Base-by-base conservation (phyloP, 352 stramenopile genomes). In the Phytophthora sp. region DNA sequence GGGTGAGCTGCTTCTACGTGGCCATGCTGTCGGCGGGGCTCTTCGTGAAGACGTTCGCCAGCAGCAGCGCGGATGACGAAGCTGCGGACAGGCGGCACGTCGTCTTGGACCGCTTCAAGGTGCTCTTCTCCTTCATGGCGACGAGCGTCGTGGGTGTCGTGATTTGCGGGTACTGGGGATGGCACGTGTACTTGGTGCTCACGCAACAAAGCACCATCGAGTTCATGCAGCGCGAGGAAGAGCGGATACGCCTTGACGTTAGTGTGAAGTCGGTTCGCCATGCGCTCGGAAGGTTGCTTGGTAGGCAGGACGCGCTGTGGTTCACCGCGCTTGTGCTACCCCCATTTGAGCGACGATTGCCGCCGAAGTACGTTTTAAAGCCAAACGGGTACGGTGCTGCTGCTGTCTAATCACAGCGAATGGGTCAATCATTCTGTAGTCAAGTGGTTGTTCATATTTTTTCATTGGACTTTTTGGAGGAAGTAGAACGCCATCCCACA, bases 111-210 rank as follows among this genome's bases (percentile, higher is more conserved):
- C 70, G 66, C 4, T 72, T 78, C 31, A 56, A 62, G n/a, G 39
- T 76, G 0, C 27, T 75, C 15, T 74, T 81, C 38, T 66, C 69
- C 21, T 81, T 76, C 69, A 69, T 81, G 59, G 41, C 65, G 8
- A 77, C 69, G 17, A 73, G 45, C 45, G 49, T 72, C 13, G 62
- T 81, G 28, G 60, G 64, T 9, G 56, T 77, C 41, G 54, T 70
- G 41, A 53, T 81, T 30, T 74, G 55, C 21, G 38, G 39, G 5
- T 81, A 79, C 42, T 79, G 69, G 72, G 21, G 39, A 5, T 87
- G 77, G 77, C 77, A 87, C 28, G 17, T 70, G 23, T 84, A 82
- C 37, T 53, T 87, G 44, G 62, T 77, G 37, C 53, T 84, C 18
- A 82, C 72, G 24, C 52, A 75, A 26, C 72, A 74, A 42, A 78